These are phyloP conservation scores for Pleurotus giganteus DNA, from an alignment of 768 basidiomycete genomes.

Conservation along the genomic window DNA sequence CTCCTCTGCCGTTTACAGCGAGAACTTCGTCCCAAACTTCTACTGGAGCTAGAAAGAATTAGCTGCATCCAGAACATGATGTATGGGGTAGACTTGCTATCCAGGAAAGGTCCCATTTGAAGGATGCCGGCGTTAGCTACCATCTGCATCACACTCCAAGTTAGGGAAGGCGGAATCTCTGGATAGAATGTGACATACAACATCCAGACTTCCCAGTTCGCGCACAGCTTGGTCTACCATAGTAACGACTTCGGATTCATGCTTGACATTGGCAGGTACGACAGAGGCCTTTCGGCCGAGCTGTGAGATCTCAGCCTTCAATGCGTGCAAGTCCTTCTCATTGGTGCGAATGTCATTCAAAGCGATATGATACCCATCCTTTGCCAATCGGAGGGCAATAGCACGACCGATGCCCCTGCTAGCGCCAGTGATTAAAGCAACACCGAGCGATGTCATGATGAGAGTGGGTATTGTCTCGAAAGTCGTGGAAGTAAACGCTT, in stretches of 20 bases:
- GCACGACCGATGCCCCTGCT: constrained; percentile 47
- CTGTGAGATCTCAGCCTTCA: constrained; percentile 18
- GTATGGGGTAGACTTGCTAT: constrained; percentile 16
- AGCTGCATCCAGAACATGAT: not conserved
- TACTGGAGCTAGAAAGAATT: constrained; percentile 17
- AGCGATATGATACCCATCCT: constrained; percentile 40
- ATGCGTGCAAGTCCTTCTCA: constrained; percentile 9
- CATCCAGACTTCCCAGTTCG: constrained; percentile 28
- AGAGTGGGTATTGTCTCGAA: too few species aligned
- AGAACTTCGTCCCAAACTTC: constrained; percentile 31
- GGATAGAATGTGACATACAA: constrained; percentile 14
- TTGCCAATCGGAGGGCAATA: constrained; percentile 42
- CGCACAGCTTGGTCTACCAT: constrained; percentile 33
- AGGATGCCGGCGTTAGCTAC: constrained; percentile 31
- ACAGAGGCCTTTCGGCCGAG: constrained; percentile 20
- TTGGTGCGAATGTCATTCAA: constrained; percentile 33
- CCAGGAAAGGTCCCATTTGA: constrained; percentile 14
- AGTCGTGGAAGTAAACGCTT: too few species aligned
- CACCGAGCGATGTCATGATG: too few species aligned
- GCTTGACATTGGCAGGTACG: constrained; percentile 29
- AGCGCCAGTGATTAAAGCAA: constrained; percentile 44
- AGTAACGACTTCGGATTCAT: constrained; percentile 32
- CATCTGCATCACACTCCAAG: constrained; percentile 22
- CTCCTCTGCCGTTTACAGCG: constrained; percentile 33
- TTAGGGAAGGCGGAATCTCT: not conserved